These are phyloP conservation scores for Emergomyces orientalis DNA, from an alignment of 2,329 filamentous ascomycete genomes.

Conservation along the genomic window DNA sequence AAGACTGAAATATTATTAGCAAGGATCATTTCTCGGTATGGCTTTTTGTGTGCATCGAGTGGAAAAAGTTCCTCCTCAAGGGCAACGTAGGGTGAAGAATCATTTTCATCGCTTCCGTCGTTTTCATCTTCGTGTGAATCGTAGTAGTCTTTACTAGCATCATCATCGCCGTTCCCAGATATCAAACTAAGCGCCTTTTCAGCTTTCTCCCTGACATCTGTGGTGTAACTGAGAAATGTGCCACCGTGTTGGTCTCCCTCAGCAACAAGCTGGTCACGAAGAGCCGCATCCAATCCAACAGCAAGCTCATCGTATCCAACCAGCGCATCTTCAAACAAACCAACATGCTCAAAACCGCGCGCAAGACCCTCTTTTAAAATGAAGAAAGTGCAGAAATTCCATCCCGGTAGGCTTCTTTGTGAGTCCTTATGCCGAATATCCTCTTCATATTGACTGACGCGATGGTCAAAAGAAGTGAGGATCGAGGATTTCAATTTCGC, in stretches of 20 bases:
- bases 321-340: conserved; percentile 87
- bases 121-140: conserved; percentile 23
- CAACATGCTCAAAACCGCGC: conserved; percentile 89
- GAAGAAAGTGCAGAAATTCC: conserved; percentile 99
- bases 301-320: conserved; percentile 92
- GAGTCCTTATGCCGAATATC: conserved; percentile 91
- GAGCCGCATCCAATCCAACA: conserved; percentile 71
- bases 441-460: conserved; percentile 91
- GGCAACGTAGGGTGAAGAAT: conserved; percentile 16
- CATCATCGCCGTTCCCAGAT: conserved; percentile 13
- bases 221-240: conserved; percentile 61
- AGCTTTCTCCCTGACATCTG: conserved; percentile 57
- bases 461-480: conserved; percentile 76
- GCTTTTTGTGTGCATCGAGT: conserved; percentile 55
- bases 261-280: conserved; percentile 61
- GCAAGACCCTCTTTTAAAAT: conserved; percentile 93
- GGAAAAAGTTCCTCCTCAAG: conserved; percentile 30
- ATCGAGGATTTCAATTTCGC: conserved; percentile 81
- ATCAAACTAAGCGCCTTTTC: conserved; percentile 43
- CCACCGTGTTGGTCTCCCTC: conserved; percentile 59
- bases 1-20: conserved; percentile 93
- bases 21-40: conserved; percentile 84
- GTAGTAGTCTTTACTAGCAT: conserved; percentile 9
- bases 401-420: conserved; percentile 77
- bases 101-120: conserved; percentile 26